Evolutionary conservation across 371 early-diverging fungal species (phyloP).

Genomic region (Chytridiales sp.): DNA sequence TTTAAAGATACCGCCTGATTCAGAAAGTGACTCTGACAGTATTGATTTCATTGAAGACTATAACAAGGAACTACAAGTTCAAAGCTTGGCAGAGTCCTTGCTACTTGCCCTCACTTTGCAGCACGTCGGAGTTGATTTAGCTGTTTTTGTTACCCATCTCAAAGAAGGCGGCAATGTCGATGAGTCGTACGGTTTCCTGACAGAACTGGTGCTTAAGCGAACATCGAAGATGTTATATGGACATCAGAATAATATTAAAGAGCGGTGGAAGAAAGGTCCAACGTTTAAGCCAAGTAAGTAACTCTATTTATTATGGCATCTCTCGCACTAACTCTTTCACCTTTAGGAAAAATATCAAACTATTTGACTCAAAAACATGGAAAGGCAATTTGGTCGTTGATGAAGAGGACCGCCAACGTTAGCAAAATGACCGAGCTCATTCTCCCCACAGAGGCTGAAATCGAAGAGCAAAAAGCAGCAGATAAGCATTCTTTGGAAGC

Average conservation of each 20-base stretch:
- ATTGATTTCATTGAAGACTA: slow-evolving; percentile 26
- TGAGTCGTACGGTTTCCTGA: slow-evolving; percentile 34
- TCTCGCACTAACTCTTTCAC: not conserved
- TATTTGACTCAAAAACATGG: slow-evolving; percentile 23
- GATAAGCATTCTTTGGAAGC: not conserved
- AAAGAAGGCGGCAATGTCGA: slow-evolving; percentile 31
- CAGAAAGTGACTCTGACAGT: slow-evolving; percentile 26
- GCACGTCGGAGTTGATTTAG: slow-evolving; percentile 41
- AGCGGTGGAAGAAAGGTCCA: slow-evolving; percentile 11
- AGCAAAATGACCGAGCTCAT: slow-evolving; percentile 11
- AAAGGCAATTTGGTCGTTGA: slow-evolving; percentile 34
- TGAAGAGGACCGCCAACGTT: slow-evolving; percentile 29
- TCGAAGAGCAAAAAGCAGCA: not conserved
- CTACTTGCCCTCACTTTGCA: slow-evolving; percentile 30
- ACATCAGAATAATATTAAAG: slow-evolving; percentile 24
- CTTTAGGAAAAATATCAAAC: slow-evolving; percentile 26
- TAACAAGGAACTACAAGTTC: slow-evolving; percentile 23
- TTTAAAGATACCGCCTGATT: slow-evolving; percentile 29
- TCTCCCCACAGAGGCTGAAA: slow-evolving; percentile 10
- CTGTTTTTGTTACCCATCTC: slow-evolving; percentile 39
- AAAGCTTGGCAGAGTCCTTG: slow-evolving; percentile 25
- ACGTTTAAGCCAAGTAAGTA: slow-evolving; percentile 23
- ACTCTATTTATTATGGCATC: not conserved
- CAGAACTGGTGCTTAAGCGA: slow-evolving; percentile 31
- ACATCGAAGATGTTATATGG: slow-evolving; percentile 21